A percentile compares a stretch with the other conserved stretches of the same genome.
phyloP scores from a whole-genome alignment of 2,329 filamentous ascomycete species.

The Alternaria panax region DNA sequence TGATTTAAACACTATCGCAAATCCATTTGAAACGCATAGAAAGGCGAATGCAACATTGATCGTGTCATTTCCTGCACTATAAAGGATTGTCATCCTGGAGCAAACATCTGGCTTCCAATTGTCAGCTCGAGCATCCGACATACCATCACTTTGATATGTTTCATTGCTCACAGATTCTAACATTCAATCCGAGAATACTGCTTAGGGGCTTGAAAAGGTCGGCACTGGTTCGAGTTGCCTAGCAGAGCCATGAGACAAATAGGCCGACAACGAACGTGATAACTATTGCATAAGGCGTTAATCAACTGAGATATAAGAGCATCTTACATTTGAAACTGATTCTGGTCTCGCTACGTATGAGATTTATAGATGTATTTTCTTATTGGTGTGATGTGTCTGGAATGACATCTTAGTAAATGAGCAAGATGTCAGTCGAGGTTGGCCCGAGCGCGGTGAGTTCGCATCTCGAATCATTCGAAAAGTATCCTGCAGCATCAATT shows the following conservation, averaged over 20 bases:
- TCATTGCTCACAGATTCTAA: background rate
- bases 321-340: background rate
- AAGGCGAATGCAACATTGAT: background rate
- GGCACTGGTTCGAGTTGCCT: background rate
- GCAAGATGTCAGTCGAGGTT: constrained; percentile 16
- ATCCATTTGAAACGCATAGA: background rate
- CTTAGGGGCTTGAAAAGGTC: background rate
- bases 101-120: too few relatives aligned
- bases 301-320: background rate
- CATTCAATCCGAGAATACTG: background rate
- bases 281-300: background rate
- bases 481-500: constrained; percentile 14
- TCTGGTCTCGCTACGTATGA: background rate
- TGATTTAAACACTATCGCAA: too few relatives aligned
- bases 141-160: background rate
- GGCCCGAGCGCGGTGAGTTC: constrained; percentile 17
- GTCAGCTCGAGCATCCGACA: background rate
- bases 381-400: background rate
- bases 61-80: background rate
- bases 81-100: too few relatives aligned
- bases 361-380: background rate
- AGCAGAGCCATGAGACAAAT: background rate
- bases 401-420: background rate
- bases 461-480: constrained; percentile 22
- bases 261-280: background rate